Evolutionary conservation across 2,329 filamentous ascomycete species (phyloP), one percentile per base, ranked within the genome.

Genomic region (Ophiocordyceps robertsii): DNA sequence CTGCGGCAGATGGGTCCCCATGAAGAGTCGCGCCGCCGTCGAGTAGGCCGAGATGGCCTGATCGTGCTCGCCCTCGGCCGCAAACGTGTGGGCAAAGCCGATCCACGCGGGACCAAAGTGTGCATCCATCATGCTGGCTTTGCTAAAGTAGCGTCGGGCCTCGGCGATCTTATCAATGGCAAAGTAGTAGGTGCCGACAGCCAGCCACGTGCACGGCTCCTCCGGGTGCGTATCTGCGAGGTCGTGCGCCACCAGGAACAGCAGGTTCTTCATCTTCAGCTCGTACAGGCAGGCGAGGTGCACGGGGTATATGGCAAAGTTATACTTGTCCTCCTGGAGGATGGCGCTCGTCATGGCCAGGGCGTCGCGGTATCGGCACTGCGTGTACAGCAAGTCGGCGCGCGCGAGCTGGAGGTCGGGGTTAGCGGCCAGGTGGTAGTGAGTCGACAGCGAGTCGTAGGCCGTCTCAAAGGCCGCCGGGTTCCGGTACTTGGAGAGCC

Each of bases 31-130:
- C 2, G 90, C 90, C 1, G 92, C 92, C 1, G 92, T 98, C 29
- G 86, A 94, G 65, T 98, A 98, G 0, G 93, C 92, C 9, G 89
- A 93, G 48, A 98, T 95, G 39, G 92, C 92, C 64, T 98, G 92
- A 59, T 98, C 92, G 60, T 96, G 89, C 62, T 98, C 92, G 41
- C 92, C 92, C 60, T 98, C 92, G 11, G 88, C 89, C 1, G 92
- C 92, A 59, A 98, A 98, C 0, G 92, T 98, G 60, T 98, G 93
- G 1, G 92, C 92, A 57, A 98, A 98, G 1, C 93, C 92, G 49
- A 98, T 96, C 92, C 92, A 98, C 3, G 92, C 92, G 1, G 92
- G 86, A 0, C 90, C 90, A 54, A 95, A 98, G 64, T 96, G 90
- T 7, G 90, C 85, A 56, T 98, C 89, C 81, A 98, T 90, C 69